A percentile compares a stretch with the other conserved stretches of the same genome.
These are phyloP conservation scores for Trichoderma sp. DNA, from an alignment of 2,329 filamentous ascomycete genomes.

Conservation along the genomic window DNA sequence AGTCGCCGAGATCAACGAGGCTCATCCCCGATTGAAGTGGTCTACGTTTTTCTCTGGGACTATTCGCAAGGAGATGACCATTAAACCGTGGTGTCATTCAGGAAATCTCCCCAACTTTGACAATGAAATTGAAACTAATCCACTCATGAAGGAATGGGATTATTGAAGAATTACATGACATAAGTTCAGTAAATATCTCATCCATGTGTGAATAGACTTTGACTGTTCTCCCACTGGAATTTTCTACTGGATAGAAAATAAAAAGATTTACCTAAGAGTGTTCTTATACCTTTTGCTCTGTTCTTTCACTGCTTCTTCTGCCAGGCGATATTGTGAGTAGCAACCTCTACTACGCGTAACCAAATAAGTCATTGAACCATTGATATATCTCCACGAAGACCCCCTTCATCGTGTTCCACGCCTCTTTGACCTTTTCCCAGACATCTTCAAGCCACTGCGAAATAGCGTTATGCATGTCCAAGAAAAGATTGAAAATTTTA, in stretches of 20 bases:
- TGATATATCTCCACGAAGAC: neutral
- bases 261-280: neutral
- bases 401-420: neutral
- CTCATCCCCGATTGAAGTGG: neutral
- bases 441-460: neutral
- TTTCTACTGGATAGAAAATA: neutral
- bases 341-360: neutral
- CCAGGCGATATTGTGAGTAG: neutral
- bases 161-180: neutral
- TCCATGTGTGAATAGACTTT: neutral
- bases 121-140: constrained; percentile 26
- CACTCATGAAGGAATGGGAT: neutral
- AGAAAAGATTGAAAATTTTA: neutral
- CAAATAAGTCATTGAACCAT: neutral
- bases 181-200: neutral
- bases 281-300: neutral
- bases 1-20: neutral
- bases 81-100: constrained; percentile 71
- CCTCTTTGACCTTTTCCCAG: neutral
- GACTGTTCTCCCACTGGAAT: neutral
- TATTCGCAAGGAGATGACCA: constrained; percentile 54
- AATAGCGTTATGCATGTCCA: neutral
- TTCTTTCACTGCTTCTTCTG: neutral
- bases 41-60: neutral
- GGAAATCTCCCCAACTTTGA: constrained; percentile 60